Evolutionary conservation across 768 basidiomycete genomes (phyloP).

Genomic region (Mycena capillaripes): DNA sequence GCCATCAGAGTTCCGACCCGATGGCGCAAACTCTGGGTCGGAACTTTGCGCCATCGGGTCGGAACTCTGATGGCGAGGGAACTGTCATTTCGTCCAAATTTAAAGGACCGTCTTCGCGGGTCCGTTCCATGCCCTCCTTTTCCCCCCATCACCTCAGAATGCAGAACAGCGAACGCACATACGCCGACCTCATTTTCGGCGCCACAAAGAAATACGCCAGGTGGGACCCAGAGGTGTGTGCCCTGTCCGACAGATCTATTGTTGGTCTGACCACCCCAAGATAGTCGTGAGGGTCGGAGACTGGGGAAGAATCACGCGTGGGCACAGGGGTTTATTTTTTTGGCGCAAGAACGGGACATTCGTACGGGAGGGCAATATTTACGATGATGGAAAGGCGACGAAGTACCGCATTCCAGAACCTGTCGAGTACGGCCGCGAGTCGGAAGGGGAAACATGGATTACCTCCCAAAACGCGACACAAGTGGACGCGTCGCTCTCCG

Average conservation of each 20-base stretch:
- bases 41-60: no score
- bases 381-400: constrained; percentile 17
- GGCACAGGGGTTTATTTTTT: constrained; percentile 29
- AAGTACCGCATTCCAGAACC: constrained; percentile 34
- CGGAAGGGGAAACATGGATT: constrained; percentile 45
- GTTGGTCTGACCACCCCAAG: not conserved
- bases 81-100: no score
- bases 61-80: no score
- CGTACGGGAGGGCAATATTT: constrained; percentile 50
- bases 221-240: constrained; percentile 49
- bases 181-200: constrained; percentile 49
- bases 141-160: not conserved
- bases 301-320: constrained; percentile 45
- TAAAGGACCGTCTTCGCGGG: no score
- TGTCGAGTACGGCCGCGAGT: constrained; percentile 33
- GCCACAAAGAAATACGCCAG: constrained; percentile 48
- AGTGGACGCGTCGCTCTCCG: constrained; percentile 30
- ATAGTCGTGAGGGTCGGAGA: constrained; percentile 45
- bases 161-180: constrained; percentile 42
- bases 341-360: constrained; percentile 46
- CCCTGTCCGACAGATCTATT: not conserved
- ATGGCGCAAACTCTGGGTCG: no score
- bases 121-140: no score
- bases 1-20: no score
- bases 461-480: constrained; percentile 44